phyloP scores from a whole-genome alignment of 352 stramenopile genomes.

The Phytophthora ohioensis region DNA sequence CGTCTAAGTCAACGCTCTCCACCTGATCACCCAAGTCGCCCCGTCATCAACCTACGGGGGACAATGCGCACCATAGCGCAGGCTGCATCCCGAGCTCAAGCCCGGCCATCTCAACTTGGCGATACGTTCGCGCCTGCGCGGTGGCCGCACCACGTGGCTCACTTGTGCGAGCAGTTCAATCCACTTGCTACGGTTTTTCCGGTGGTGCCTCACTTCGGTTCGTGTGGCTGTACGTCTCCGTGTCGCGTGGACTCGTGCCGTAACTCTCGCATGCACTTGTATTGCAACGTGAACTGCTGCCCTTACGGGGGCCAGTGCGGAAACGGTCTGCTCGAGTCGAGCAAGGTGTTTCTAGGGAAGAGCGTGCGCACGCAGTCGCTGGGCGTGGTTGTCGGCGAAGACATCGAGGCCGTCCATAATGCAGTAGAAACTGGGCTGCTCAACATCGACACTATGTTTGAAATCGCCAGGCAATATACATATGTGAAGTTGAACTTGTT shows the following conservation, averaged over 20 bases:
- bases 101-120: background rate
- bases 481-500: background rate
- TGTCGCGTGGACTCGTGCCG: background rate
- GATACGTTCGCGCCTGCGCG: constrained; percentile 5
- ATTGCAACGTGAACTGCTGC: constrained; percentile 19
- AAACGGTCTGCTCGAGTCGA: constrained; percentile 10
- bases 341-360: background rate
- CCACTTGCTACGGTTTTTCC: constrained; percentile 4
- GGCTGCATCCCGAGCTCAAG: no score
- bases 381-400: background rate
- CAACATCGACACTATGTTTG: background rate
- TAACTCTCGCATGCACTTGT: constrained; percentile 7
- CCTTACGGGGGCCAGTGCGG: constrained; percentile 13
- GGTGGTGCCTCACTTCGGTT: constrained; percentile 1
- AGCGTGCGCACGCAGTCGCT: constrained; percentile 4
- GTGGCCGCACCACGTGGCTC: background rate
- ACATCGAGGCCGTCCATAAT: constrained; percentile 8
- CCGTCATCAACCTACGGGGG: no score
- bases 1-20: no score
- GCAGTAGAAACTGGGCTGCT: background rate
- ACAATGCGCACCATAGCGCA: no score
- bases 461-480: background rate
- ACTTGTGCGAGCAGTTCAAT: constrained; percentile 14
- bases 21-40: no score
- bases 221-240: background rate